phyloP scores from a whole-genome alignment of 441 rosid species.

The Populus hybrid region DNA sequence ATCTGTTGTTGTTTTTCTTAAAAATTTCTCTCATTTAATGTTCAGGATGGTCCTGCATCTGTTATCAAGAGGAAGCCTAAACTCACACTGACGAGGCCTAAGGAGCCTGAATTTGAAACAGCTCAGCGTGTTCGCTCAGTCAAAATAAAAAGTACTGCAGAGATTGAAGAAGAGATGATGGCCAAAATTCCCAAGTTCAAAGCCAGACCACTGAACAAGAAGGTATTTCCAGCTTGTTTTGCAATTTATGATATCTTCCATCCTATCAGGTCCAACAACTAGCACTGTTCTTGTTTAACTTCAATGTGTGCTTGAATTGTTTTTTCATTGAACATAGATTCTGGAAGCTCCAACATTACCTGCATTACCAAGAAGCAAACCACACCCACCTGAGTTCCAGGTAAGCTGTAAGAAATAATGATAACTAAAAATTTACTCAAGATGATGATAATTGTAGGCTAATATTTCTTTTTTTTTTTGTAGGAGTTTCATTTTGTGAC shows the following conservation, averaged over 20 bases:
- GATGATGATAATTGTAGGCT: neutral
- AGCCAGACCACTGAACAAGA: conserved; percentile 93
- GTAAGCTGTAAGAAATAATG: conserved; percentile 27
- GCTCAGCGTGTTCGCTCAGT: conserved; percentile 78
- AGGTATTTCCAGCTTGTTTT: conserved; percentile 39
- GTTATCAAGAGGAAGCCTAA: conserved; percentile 57
- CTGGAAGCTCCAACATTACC: conserved; percentile 67
- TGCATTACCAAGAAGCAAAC: conserved; percentile 61
- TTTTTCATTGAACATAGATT: conserved; percentile 44
- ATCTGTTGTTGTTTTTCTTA: neutral
- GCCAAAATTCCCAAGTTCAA: conserved; percentile 93
- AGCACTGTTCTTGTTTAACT: neutral
- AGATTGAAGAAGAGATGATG: conserved; percentile 98
- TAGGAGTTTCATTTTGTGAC: conserved; percentile 94
- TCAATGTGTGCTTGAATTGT: neutral
- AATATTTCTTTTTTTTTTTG: conserved; percentile 13
- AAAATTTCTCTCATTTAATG: conserved; percentile 15
- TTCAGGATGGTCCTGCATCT: conserved; percentile 29
- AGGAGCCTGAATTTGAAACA: conserved; percentile 93
- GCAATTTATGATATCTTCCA: neutral
- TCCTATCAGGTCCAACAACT: neutral
- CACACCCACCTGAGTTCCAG: conserved; percentile 81
- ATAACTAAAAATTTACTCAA: neutral
- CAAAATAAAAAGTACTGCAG: conserved; percentile 76
- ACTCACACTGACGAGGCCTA: conserved; percentile 84